A percentile compares a stretch with the other conserved stretches of the same genome.
Evolutionary conservation across 805 yeast species (phyloP).

Genomic region (Candida quercuum): DNA sequence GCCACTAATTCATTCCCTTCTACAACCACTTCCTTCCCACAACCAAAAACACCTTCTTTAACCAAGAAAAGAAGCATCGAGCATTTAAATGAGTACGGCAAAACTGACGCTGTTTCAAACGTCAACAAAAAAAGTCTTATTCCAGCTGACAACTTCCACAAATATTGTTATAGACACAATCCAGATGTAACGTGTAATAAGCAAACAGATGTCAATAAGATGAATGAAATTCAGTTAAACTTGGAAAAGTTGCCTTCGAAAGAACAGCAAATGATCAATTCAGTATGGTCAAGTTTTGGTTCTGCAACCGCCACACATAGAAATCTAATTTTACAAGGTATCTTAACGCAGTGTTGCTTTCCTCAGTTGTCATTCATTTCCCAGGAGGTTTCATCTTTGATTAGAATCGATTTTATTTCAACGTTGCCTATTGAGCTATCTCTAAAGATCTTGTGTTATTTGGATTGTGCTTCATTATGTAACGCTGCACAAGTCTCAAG

Average conservation of each 20-base stretch:
- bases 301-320: conserved; percentile 70
- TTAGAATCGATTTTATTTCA: conserved; percentile 83
- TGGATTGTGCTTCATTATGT: conserved; percentile 92
- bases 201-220: conserved; percentile 54
- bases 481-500: conserved; percentile 89
- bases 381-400: conserved; percentile 69
- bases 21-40: too few species aligned
- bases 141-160: conserved; percentile 46
- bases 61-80: neutral
- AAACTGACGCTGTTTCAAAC: neutral
- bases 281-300: conserved; percentile 79
- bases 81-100: neutral
- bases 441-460: conserved; percentile 76
- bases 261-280: conserved; percentile 74
- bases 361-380: conserved; percentile 88
- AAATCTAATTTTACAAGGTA: conserved; percentile 72
- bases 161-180: conserved; percentile 88
- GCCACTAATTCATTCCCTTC: too few species aligned
- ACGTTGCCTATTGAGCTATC: conserved; percentile 84
- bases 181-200: conserved; percentile 79
- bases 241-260: conserved; percentile 56
- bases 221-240: conserved; percentile 56
- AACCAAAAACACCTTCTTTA: neutral
- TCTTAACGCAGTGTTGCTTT: conserved; percentile 86
- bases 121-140: conserved; percentile 10